phyloP scores from a whole-genome alignment of 2,329 filamentous ascomycete genomes.

The Aspergillus pseudotamarii region DNA sequence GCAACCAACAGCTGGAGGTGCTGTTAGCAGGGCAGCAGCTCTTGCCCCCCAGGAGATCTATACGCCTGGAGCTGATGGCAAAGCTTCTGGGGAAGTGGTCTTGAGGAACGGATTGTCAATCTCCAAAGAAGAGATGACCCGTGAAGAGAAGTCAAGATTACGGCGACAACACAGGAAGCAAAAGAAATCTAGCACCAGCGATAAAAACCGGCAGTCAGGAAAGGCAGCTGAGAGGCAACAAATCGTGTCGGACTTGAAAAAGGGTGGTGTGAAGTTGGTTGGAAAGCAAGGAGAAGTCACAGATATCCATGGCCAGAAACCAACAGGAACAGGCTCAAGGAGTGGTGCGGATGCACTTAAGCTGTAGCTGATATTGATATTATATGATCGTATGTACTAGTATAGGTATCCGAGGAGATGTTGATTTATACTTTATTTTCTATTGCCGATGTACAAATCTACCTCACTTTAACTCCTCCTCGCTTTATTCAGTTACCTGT shows the following conservation, averaged over 20 bases:
- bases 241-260: conserved; percentile 70
- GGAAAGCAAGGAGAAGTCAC: conserved; percentile 84
- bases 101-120: conserved; percentile 77
- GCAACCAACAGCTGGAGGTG: conserved; percentile 77
- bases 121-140: conserved; percentile 80
- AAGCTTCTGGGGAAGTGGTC: conserved; percentile 70
- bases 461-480: not conserved
- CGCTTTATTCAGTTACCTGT: not conserved
- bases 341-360: conserved; percentile 38
- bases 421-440: not conserved
- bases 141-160: conserved; percentile 79
- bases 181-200: conserved; percentile 61
- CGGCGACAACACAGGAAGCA: conserved; percentile 84
- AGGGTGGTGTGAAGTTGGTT: conserved; percentile 88
- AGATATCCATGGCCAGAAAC: conserved; percentile 78
- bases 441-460: not conserved
- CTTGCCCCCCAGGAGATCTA: conserved; percentile 96
- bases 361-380: conserved; percentile 27
- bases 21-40: conserved; percentile 61
- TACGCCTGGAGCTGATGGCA: conserved; percentile 69
- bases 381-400: not conserved
- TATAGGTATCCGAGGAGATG: not conserved
- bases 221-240: conserved; percentile 51
- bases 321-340: conserved; percentile 42
- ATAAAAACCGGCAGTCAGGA: conserved; percentile 48